Percentiles rank a stretch among this genome's conserved stretches.
These are phyloP conservation scores for Elsinoe necatrix DNA, from an alignment of 2,329 filamentous ascomycete genomes.

Conservation along the genomic window DNA sequence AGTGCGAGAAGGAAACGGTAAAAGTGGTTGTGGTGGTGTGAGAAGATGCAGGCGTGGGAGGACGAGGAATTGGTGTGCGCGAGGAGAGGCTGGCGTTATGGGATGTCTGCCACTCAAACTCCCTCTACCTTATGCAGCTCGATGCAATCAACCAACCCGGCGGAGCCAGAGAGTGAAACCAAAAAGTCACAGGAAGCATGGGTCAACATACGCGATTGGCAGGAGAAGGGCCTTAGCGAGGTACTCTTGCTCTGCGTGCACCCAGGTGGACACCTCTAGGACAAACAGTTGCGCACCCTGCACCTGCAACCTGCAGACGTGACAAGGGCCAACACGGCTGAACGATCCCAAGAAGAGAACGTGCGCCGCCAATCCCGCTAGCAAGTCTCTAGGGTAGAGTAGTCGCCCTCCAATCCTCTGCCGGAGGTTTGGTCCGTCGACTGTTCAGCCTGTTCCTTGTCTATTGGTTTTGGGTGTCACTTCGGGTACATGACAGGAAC, in stretches of 20 bases:
- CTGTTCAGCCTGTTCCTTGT: conserved; percentile 13
- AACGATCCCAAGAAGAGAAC: conserved; percentile 3
- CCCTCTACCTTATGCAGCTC: too few species aligned
- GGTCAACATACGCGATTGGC: background rate
- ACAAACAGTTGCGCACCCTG: too few species aligned
- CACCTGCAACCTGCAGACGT: background rate
- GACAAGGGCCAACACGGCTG: conserved; percentile 9
- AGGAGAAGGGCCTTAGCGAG: background rate
- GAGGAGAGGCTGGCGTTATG: conserved; percentile 11
- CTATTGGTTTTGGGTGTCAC: conserved; percentile 14
- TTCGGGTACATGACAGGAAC: conserved; percentile 8
- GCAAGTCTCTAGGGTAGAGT: background rate
- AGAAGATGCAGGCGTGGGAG: background rate
- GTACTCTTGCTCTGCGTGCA: background rate
- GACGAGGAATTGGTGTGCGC: background rate
- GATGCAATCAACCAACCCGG: conserved; percentile 12
- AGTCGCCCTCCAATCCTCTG: background rate
- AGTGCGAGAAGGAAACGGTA: background rate
- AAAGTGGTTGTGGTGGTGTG: background rate
- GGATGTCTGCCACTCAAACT: background rate
- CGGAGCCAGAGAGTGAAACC: conserved; percentile 10
- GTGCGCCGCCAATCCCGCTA: conserved; percentile 9
- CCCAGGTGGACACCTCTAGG: too few species aligned
- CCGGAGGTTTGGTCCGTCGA: conserved; percentile 10
- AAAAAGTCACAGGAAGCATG: conserved; percentile 10